Evolutionary conservation across 306 rosid species (phyloP).

Genomic region (Ziziphus jujuba): DNA sequence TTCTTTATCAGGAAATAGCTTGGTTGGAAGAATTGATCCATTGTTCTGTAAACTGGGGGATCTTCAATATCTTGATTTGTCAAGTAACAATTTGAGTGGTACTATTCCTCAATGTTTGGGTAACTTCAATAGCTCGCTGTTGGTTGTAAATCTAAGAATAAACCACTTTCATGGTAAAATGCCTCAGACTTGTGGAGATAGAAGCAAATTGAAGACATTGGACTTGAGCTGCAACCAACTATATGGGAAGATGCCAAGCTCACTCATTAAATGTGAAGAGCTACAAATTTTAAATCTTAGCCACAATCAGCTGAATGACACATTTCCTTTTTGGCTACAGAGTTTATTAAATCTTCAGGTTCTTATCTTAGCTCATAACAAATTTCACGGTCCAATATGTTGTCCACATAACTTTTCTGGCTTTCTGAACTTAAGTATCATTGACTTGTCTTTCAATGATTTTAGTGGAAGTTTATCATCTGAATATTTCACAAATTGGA

Average conservation of each 20-base stretch:
- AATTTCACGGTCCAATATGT: background rate
- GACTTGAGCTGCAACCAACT: background rate
- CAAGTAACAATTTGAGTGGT: no score
- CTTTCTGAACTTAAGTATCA: background rate
- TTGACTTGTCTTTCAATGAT: constrained; percentile 3
- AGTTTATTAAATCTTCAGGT: background rate
- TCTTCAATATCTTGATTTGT: no score
- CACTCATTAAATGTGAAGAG: background rate
- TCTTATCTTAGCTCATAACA: background rate
- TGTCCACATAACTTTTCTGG: background rate
- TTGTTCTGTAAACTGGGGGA: no score
- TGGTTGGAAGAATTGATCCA: constrained; percentile 3
- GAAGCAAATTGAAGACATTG: background rate
- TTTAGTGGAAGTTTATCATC: constrained; percentile 1
- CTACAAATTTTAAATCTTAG: background rate
- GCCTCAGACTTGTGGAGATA: background rate
- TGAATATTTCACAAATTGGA: constrained; percentile 2
- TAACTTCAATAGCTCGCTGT: no score
- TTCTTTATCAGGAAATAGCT: background rate
- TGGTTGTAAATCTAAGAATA: no score
- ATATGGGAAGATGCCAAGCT: background rate
- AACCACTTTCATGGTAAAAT: no score
- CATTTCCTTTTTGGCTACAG: background rate
- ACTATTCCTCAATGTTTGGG: no score
- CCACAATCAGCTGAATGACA: background rate